phyloP scores from a whole-genome alignment of 2,329 filamentous ascomycete species.

The Meredithiella fracta region DNA sequence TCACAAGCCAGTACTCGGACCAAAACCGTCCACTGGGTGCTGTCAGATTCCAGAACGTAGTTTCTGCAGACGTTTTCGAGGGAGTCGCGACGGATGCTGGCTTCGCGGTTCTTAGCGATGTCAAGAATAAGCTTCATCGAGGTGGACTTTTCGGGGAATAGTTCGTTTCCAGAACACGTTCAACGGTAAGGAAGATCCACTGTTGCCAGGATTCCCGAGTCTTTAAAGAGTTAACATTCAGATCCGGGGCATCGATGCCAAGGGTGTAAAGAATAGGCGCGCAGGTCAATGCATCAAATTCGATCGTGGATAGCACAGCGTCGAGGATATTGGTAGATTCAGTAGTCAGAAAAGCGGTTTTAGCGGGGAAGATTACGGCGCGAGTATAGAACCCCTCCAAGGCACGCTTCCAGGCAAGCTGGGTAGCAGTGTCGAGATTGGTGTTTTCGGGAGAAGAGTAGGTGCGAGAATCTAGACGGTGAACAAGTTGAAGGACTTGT shows the following conservation, averaged over 20 bases:
- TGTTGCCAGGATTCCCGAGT: constrained; percentile 27
- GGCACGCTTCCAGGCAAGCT: constrained; percentile 27
- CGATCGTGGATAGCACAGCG: constrained; percentile 25
- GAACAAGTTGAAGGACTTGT: constrained; percentile 20
- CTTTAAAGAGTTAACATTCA: constrained; percentile 15
- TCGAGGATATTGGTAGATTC: constrained; percentile 27
- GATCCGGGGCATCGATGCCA: constrained; percentile 18
- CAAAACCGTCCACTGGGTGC: constrained; percentile 28
- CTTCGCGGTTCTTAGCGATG: constrained; percentile 20
- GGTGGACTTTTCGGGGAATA: constrained; percentile 15
- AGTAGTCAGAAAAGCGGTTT: constrained; percentile 29
- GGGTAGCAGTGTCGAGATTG: constrained; percentile 3
- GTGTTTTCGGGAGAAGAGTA: constrained; percentile 1
- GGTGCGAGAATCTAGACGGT: constrained; percentile 15
- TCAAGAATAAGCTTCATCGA: constrained; percentile 21
- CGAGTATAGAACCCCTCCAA: constrained; percentile 33
- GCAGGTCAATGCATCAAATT: constrained; percentile 22
- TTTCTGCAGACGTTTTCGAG: constrained; percentile 27
- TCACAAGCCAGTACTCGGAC: constrained; percentile 29
- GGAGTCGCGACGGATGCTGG: constrained; percentile 24
- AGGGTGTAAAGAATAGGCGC: constrained; percentile 31
- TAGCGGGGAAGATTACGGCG: constrained; percentile 35
- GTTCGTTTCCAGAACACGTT: constrained; percentile 18
- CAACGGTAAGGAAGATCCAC: constrained; percentile 22
- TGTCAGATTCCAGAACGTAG: constrained; percentile 24